These are phyloP conservation scores for Termitomyces sp. DNA, from an alignment of 768 basidiomycete species.

Conservation along the genomic window DNA sequence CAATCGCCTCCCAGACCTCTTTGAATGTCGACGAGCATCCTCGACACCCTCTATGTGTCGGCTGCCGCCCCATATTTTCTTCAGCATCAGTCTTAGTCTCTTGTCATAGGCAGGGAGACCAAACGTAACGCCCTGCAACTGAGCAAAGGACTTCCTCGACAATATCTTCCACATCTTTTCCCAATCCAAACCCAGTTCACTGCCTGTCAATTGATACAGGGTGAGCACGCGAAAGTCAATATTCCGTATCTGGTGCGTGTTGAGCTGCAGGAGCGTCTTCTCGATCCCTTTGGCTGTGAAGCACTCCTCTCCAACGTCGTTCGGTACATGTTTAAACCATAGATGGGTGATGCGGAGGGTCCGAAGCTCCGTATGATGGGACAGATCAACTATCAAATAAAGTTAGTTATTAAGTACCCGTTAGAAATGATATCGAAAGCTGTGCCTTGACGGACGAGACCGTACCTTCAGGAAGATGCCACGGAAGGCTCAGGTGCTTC, in stretches of 20 bases:
- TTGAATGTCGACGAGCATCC: conserved; percentile 9
- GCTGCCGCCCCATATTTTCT: conserved; percentile 11
- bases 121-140: conserved; percentile 10
- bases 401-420: neutral
- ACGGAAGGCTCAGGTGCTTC: conserved; percentile 21
- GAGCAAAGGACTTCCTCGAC: conserved; percentile 8
- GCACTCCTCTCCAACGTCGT: conserved; percentile 12
- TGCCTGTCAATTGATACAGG: conserved; percentile 9
- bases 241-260: conserved; percentile 12
- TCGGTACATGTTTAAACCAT: conserved; percentile 15
- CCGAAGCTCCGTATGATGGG: conserved; percentile 15
- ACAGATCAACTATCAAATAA: conserved; percentile 14
- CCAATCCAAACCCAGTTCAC: conserved; percentile 15
- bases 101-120: conserved; percentile 13
- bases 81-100: conserved; percentile 10
- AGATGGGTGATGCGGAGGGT: conserved; percentile 22
- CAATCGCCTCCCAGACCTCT: conserved; percentile 11
- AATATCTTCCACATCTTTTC: conserved; percentile 14
- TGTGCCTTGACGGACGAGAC: neutral
- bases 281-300: conserved; percentile 15
- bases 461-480: conserved; percentile 23
- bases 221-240: conserved; percentile 12
- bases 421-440: neutral
- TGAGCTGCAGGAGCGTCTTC: conserved; percentile 15
- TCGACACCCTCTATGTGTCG: neutral